Percentiles rank a stretch among this genome's conserved stretches.
Conservation (phyloP, 2,329 filamentous ascomycete genomes). For the Fusarium dlaminii region DNA sequence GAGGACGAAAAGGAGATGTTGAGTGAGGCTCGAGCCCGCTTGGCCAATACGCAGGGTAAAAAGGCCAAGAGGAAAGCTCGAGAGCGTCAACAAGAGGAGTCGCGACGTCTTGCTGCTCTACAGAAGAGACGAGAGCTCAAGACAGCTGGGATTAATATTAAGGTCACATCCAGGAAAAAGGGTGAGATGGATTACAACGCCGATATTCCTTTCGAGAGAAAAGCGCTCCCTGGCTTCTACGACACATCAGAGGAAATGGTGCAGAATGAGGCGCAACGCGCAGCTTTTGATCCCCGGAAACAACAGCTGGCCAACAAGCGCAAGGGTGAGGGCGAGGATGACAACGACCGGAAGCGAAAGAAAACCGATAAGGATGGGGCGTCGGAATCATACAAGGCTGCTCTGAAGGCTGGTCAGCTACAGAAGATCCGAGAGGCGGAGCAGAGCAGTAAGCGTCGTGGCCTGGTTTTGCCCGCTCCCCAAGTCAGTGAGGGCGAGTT, state of each 20-base stretch:
- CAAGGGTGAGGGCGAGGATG: slow-evolving; percentile 90
- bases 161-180: slow-evolving; percentile 88
- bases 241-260: slow-evolving; percentile 86
- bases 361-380: slow-evolving; percentile 87
- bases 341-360: slow-evolving; percentile 82
- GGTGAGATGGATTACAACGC: slow-evolving; percentile 99
- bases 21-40: slow-evolving; percentile 92
- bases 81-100: slow-evolving; percentile 95
- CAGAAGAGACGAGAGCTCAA: slow-evolving; percentile 98
- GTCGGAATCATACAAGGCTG: slow-evolving; percentile 84
- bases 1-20: slow-evolving; percentile 99
- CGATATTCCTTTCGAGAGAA: slow-evolving; percentile 97
- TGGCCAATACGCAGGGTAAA: slow-evolving; percentile 98
- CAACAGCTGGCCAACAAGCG: slow-evolving; percentile 91
- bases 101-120: slow-evolving; percentile 84
- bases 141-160: slow-evolving; percentile 98
- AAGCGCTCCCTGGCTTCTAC: slow-evolving; percentile 87
- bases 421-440: slow-evolving; percentile 96
- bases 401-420: slow-evolving; percentile 91
- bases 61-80: slow-evolving; percentile 98
- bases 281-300: slow-evolving; percentile 90
- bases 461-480: slow-evolving; percentile 84
- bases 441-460: slow-evolving; percentile 90
- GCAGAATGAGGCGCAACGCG: slow-evolving; percentile 84
- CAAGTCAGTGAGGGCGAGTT: slow-evolving; percentile 93